phyloP scores from a whole-genome alignment of 1,284 basidiomycete species.

The Trichosporon inkin region DNA sequence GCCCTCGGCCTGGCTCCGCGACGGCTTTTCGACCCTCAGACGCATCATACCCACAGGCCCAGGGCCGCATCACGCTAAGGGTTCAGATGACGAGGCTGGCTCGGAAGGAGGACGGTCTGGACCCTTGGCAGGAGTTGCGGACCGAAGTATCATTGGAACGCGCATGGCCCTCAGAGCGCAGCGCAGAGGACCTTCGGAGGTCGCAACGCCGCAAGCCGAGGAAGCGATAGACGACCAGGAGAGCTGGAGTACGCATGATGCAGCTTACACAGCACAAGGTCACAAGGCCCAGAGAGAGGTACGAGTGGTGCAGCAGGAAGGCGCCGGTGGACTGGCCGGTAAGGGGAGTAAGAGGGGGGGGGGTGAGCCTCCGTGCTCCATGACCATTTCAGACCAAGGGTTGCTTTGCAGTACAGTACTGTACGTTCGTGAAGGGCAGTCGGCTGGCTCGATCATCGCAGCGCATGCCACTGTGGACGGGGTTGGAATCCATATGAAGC shows the following conservation, averaged over 20 bases:
- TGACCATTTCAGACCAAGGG: too few relatives aligned
- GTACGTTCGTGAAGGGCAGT: too few relatives aligned
- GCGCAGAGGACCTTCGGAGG: neutral
- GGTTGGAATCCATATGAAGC: neutral
- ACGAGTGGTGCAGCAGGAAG: too few relatives aligned
- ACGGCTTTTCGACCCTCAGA: neutral
- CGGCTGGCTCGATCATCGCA: neutral
- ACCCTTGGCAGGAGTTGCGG: neutral
- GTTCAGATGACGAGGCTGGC: conserved; percentile 1
- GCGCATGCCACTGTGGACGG: neutral
- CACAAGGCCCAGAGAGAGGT: neutral
- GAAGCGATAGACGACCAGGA: neutral
- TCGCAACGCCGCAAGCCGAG: neutral
- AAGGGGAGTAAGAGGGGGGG: too few relatives aligned
- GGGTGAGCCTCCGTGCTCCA: too few relatives aligned
- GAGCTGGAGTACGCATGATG: neutral
- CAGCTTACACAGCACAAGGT: neutral
- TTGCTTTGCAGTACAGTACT: too few relatives aligned
- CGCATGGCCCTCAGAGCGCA: neutral
- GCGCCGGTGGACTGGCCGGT: too few relatives aligned
- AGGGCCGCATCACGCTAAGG: neutral
- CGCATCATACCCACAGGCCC: neutral
- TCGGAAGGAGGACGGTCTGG: neutral
- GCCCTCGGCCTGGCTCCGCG: neutral
- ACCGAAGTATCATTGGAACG: conserved; percentile 6